phyloP scores from a whole-genome alignment of 495 filamentous ascomycete species.

The Neurospora africana region DNA sequence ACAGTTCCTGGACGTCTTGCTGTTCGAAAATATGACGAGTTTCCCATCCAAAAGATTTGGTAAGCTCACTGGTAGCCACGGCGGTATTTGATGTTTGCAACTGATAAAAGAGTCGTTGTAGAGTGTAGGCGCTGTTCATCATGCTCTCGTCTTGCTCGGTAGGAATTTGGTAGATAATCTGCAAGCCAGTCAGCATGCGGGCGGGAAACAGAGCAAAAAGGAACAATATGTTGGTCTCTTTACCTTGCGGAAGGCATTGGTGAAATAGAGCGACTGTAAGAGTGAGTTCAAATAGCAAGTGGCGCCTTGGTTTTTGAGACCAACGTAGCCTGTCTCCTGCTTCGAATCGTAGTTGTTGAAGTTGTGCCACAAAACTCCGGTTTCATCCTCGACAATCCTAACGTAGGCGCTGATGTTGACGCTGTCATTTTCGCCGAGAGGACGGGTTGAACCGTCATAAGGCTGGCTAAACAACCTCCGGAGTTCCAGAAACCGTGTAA shows the following conservation, averaged over 20 bases:
- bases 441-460: slow-evolving; percentile 52
- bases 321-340: slow-evolving; percentile 95
- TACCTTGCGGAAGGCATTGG: slow-evolving; percentile 92
- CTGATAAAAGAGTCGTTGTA: slow-evolving; percentile 90
- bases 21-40: slow-evolving; percentile 97
- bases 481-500: slow-evolving; percentile 83
- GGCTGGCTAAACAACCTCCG: slow-evolving; percentile 64
- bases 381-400: slow-evolving; percentile 89
- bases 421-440: slow-evolving; percentile 79
- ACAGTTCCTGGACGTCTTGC: slow-evolving; percentile 96
- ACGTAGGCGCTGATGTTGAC: slow-evolving; percentile 90
- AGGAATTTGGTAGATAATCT: slow-evolving; percentile 95
- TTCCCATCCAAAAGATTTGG: slow-evolving; percentile 95
- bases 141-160: slow-evolving; percentile 72
- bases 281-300: slow-evolving; percentile 98
- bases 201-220: background rate
- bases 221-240: background rate
- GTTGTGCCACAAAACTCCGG: slow-evolving; percentile 98
- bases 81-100: slow-evolving; percentile 73
- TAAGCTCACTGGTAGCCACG: slow-evolving; percentile 86
- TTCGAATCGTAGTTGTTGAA: slow-evolving; percentile 98
- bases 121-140: slow-evolving; percentile 81
- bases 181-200: slow-evolving; percentile 4
- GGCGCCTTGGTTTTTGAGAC: slow-evolving; percentile 92
- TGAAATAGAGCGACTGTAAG: slow-evolving; percentile 93